Evolutionary conservation across 139 green algal species (phyloP).

Genomic region (Trebouxia sp.): DNA sequence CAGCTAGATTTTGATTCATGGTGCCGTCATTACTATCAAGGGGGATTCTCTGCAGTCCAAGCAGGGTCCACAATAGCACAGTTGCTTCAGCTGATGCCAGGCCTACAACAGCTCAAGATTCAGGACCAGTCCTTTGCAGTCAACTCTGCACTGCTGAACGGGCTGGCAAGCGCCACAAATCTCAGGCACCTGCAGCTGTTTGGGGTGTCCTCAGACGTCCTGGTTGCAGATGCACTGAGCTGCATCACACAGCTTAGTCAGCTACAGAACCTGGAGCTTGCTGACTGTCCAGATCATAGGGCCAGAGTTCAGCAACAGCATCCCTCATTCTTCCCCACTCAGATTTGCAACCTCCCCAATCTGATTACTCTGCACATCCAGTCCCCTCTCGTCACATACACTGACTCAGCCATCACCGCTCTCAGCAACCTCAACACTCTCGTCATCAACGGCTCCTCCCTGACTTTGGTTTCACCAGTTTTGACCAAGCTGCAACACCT

Average conservation of each 20-base stretch:
- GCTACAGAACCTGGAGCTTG: background rate
- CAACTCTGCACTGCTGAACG: background rate
- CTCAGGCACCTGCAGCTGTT: conserved; percentile 6
- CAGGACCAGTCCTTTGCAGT: background rate
- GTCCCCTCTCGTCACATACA: conserved; percentile 1
- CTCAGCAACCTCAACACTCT: conserved; percentile 3
- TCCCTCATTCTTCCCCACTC: background rate
- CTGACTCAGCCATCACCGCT: background rate
- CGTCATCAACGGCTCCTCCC: background rate
- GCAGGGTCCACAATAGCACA: background rate
- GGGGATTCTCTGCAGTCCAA: background rate
- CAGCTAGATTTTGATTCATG: background rate
- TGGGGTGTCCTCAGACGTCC: background rate
- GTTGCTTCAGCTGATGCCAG: background rate
- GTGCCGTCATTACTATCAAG: conserved; percentile 4
- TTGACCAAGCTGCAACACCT: background rate
- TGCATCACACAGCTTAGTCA: background rate
- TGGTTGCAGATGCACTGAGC: background rate
- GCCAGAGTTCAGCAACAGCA: background rate
- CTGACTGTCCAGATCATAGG: conserved; percentile 1
- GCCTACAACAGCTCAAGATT: conserved; percentile 5
- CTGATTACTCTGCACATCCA: conserved; percentile 7
- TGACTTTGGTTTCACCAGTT: background rate
- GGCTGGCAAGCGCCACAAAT: background rate
- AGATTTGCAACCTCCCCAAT: conserved; percentile 13